Conservation (phyloP, 2,329 filamentous ascomycete genomes). For the Ambrosiella cleistominuta region DNA sequence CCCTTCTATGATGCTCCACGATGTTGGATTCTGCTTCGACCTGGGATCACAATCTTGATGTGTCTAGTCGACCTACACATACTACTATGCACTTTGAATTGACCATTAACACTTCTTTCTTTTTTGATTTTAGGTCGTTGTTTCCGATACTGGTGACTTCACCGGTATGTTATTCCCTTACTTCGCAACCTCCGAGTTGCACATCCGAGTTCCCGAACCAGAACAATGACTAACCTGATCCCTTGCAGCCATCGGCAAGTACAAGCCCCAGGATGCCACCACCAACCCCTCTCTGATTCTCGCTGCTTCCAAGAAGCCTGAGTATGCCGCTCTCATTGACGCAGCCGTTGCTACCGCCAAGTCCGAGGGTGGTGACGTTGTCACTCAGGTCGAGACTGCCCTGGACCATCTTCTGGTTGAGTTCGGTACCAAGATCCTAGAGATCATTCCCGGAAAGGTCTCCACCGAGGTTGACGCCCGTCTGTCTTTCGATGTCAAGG, state of each 20-base stretch:
- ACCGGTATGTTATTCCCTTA: conserved; percentile 40
- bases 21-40: neutral
- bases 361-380: conserved; percentile 47
- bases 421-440: conserved; percentile 94
- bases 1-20: too few species aligned
- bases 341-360: conserved; percentile 73
- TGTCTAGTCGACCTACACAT: neutral
- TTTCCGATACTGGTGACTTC: conserved; percentile 46
- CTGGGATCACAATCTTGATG: neutral
- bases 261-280: conserved; percentile 99
- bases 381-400: conserved; percentile 73
- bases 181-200: neutral
- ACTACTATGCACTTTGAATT: neutral
- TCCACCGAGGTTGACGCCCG: conserved; percentile 95
- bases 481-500: conserved; percentile 89
- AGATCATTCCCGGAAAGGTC: conserved; percentile 95
- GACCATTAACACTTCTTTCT: neutral
- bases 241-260: conserved; percentile 79
- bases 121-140: conserved; percentile 15
- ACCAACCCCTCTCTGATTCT: conserved; percentile 99
- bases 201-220: neutral
- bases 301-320: conserved; percentile 91
- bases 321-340: conserved; percentile 88
- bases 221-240: conserved; percentile 13
- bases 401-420: conserved; percentile 90